Percentiles rank a stretch among this genome's conserved stretches.
Evolutionary conservation across 1,284 basidiomycete species (phyloP).

Genomic region (Mixia osmundae): DNA sequence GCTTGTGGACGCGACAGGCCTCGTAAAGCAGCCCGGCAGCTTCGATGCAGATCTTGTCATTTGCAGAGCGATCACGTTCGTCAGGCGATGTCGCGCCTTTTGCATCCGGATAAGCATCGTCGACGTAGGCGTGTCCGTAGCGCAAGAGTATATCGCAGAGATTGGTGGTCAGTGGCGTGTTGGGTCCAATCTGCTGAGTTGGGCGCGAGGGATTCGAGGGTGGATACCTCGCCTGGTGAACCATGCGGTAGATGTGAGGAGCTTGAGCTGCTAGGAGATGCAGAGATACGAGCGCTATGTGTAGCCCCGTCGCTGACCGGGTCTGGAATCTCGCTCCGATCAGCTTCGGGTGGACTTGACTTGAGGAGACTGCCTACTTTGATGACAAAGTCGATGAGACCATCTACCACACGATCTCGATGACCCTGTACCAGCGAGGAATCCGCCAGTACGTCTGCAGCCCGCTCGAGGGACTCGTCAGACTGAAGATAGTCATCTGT

Average conservation of each 20-base stretch:
- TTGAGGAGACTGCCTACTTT: conserved; percentile 2
- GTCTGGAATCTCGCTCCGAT: too few relatives aligned
- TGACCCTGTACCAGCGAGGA: background rate
- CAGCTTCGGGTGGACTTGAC: too few relatives aligned
- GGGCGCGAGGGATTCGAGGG: conserved; percentile 32
- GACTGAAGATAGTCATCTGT: background rate
- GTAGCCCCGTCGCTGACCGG: background rate
- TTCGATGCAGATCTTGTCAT: conserved; percentile 8
- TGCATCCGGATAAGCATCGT: conserved; percentile 54
- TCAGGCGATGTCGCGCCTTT: conserved; percentile 18
- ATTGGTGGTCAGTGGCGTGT: conserved; percentile 7
- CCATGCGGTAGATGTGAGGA: conserved; percentile 57
- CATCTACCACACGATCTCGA: conserved; percentile 2
- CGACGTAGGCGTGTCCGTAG: conserved; percentile 50
- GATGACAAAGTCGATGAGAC: conserved; percentile 4
- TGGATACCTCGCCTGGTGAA: conserved; percentile 52
- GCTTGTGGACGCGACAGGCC: conserved; percentile 65
- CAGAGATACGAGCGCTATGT: background rate
- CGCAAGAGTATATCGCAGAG: conserved; percentile 36
- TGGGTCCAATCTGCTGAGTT: conserved; percentile 10
- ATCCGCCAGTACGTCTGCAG: background rate
- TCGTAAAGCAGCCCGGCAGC: conserved; percentile 62
- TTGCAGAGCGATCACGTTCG: conserved; percentile 3
- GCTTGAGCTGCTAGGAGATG: conserved; percentile 37
- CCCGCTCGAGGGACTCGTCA: background rate